A percentile compares a stretch with the other conserved stretches of the same genome.
phyloP scores from a whole-genome alignment of 2,329 filamentous ascomycete species.

The Aspergillus ibericus region DNA sequence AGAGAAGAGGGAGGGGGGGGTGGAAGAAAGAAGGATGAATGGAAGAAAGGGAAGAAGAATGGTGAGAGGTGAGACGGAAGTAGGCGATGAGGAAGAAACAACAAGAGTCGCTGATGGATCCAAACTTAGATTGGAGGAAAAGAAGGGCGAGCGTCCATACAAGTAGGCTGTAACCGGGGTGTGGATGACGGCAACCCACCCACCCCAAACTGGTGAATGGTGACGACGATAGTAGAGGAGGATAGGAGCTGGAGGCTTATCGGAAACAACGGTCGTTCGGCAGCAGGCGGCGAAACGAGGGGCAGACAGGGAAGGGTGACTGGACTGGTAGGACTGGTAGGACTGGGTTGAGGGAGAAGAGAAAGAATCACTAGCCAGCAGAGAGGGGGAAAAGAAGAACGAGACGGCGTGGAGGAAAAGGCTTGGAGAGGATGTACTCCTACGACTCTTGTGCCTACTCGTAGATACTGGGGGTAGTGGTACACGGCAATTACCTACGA shows the following conservation, averaged over 20 bases:
- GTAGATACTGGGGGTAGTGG: no score
- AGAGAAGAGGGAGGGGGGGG: slow-evolving; percentile 5
- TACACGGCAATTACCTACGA: not conserved
- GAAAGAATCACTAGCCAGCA: not conserved
- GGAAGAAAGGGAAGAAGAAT: slow-evolving; percentile 14
- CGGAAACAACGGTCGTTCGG: slow-evolving; percentile 32
- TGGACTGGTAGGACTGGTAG: no score
- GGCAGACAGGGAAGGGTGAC: slow-evolving; percentile 14
- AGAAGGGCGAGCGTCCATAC: not conserved
- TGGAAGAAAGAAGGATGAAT: slow-evolving; percentile 8
- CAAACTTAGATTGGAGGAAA: not conserved
- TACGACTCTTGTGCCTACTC: no score
- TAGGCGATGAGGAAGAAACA: slow-evolving; percentile 12
- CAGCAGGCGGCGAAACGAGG: slow-evolving; percentile 20
- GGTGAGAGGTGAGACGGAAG: not conserved
- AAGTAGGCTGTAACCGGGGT: not conserved
- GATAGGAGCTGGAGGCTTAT: slow-evolving; percentile 32
- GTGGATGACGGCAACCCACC: slow-evolving; percentile 16
- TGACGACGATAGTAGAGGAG: slow-evolving; percentile 18
- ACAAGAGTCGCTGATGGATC: slow-evolving; percentile 12
- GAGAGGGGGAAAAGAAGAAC: not conserved
- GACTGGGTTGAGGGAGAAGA: not conserved
- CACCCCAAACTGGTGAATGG: slow-evolving; percentile 15
- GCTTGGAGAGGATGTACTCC: no score
- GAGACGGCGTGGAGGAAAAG: not conserved